A percentile compares a stretch with the other conserved stretches of the same genome.
Conservation (phyloP, 345 rosid genomes). For the Citrus inodora region DNA sequence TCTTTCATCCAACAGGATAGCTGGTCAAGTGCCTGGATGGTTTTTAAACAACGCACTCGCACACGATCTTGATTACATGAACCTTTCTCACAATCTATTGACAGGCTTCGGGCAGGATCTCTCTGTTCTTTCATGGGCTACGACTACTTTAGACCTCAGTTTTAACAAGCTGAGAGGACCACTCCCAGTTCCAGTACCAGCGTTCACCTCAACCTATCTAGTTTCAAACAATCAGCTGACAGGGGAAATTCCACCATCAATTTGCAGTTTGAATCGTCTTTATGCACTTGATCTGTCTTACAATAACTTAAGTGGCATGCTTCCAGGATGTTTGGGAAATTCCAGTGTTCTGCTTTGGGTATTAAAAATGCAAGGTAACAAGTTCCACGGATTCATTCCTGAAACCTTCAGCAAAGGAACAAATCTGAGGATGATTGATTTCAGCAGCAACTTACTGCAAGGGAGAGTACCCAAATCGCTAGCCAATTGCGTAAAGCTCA, state of each 20-base stretch:
- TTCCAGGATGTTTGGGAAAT: slow-evolving; percentile 29
- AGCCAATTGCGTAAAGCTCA: background rate
- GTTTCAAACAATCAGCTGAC: slow-evolving; percentile 10
- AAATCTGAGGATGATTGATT: slow-evolving; percentile 11
- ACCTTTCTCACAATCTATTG: slow-evolving; percentile 2
- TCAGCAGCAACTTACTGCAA: slow-evolving; percentile 5
- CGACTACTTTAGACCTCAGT: background rate
- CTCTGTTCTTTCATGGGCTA: background rate
- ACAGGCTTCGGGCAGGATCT: slow-evolving; percentile 2
- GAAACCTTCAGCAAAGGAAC: background rate
- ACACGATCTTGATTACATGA: background rate
- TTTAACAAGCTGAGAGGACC: background rate
- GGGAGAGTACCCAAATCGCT: slow-evolving; percentile 16
- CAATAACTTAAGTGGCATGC: background rate
- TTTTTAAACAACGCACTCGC: background rate
- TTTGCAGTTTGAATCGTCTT: slow-evolving; percentile 12
- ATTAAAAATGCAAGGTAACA: background rate
- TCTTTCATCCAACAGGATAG: slow-evolving; percentile 20
- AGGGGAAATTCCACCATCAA: slow-evolving; percentile 14
- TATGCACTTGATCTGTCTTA: background rate
- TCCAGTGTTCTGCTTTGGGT: background rate
- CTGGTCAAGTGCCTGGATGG: slow-evolving; percentile 3
- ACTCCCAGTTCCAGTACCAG: background rate
- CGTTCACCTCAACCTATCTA: background rate
- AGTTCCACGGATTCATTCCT: slow-evolving; percentile 11